Evolutionary conservation across 805 yeast species (phyloP).

Genomic region (Komagataella kurtzmanii): DNA sequence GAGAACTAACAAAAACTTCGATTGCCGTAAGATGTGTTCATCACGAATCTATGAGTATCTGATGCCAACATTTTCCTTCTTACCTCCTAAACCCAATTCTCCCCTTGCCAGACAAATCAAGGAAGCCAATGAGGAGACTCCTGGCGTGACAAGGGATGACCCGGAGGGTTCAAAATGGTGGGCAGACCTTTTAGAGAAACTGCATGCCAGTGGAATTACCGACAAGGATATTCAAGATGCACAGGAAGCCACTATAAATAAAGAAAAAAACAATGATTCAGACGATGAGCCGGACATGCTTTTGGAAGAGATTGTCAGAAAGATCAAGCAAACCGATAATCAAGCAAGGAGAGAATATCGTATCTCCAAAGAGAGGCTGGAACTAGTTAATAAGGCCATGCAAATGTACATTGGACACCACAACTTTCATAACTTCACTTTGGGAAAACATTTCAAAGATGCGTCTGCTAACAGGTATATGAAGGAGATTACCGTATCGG

Average conservation of each 20-base stretch:
- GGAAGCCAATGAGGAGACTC: slow-evolving; percentile 35
- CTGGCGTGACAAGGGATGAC: slow-evolving; percentile 49
- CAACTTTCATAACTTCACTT: slow-evolving; percentile 47
- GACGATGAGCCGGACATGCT: slow-evolving; percentile 13
- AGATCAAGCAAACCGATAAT: slow-evolving; percentile 52
- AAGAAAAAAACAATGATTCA: slow-evolving; percentile 21
- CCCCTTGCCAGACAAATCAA: slow-evolving; percentile 47
- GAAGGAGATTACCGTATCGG: slow-evolving; percentile 66
- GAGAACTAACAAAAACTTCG: slow-evolving; percentile 82
- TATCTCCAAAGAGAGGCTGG: slow-evolving; percentile 47
- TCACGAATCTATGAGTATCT: slow-evolving; percentile 93
- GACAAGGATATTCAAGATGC: slow-evolving; percentile 22
- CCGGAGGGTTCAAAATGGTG: slow-evolving; percentile 68
- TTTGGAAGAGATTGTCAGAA: slow-evolving; percentile 22
- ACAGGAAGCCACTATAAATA: slow-evolving; percentile 21
- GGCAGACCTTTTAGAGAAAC: slow-evolving; percentile 30
- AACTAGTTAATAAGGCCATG: slow-evolving; percentile 54
- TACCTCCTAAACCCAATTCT: slow-evolving; percentile 80
- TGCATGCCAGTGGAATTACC: slow-evolving; percentile 24
- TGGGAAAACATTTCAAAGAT: slow-evolving; percentile 57
- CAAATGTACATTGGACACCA: slow-evolving; percentile 72
- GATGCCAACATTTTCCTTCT: slow-evolving; percentile 79
- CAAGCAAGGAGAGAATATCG: slow-evolving; percentile 56
- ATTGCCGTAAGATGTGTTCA: slow-evolving; percentile 89
- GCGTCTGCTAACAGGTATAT: slow-evolving; percentile 77